phyloP scores from a whole-genome alignment of 768 basidiomycete genomes.

The Tulasnella sp. region DNA sequence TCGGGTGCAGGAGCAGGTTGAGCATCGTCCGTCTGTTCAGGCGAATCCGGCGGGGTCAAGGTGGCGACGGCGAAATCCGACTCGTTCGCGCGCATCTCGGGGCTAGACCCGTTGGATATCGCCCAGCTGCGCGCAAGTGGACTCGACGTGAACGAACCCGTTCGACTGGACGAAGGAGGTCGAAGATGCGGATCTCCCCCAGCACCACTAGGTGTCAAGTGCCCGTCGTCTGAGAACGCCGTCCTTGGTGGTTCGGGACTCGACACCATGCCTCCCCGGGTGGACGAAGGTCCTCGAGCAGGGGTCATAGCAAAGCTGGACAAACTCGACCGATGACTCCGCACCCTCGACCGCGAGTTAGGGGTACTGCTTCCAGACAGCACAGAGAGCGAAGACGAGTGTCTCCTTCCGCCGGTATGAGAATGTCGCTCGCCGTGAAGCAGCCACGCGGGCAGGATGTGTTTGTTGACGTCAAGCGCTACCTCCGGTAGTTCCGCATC shows the following conservation, averaged over 20 bases:
- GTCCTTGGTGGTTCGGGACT: background rate
- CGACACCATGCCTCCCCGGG: background rate
- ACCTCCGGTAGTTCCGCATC: constrained; percentile 94
- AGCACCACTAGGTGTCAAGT: background rate
- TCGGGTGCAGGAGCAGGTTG: background rate
- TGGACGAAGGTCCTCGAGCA: background rate
- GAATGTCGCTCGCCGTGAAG: constrained; percentile 42
- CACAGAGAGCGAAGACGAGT: constrained; percentile 1
- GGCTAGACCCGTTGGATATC: constrained; percentile 18
- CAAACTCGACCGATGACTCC: constrained; percentile 11
- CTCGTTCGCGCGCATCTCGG: background rate
- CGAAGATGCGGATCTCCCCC: background rate
- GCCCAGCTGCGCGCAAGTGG: constrained; percentile 11
- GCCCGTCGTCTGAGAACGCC: background rate
- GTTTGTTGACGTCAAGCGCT: constrained; percentile 83
- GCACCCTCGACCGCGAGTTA: background rate
- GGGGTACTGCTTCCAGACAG: background rate
- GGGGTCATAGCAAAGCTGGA: background rate
- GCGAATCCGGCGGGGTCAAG: background rate
- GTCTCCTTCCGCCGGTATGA: background rate
- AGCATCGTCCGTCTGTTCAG: background rate
- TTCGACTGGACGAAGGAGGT: constrained; percentile 3
- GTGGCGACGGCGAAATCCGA: background rate
- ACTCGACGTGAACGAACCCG: constrained; percentile 19
- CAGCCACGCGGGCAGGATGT: constrained; percentile 94